Conservation (phyloP, 169 alveolate species). For the Cryptosporidium ryanae region DNA sequence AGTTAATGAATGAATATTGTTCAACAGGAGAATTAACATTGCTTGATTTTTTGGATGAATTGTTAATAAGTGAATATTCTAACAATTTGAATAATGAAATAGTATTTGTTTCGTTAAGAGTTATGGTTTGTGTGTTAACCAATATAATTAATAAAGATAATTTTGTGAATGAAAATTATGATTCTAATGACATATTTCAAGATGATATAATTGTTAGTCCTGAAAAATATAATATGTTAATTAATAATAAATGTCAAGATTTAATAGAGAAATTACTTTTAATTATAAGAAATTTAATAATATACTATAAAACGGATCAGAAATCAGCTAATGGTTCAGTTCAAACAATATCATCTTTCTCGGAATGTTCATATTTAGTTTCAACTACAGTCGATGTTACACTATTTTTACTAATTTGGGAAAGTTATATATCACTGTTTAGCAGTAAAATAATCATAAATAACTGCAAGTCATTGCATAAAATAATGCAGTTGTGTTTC, state of each 20-base stretch:
- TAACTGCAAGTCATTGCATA: neutral
- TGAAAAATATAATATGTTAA: neutral
- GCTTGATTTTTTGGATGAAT: slow-evolving; percentile 28
- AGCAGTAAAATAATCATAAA: neutral
- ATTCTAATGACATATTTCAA: slow-evolving; percentile 35
- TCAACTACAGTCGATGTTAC: slow-evolving; percentile 50
- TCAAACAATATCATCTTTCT: slow-evolving; percentile 33
- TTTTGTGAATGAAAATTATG: slow-evolving; percentile 19
- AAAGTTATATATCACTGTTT: slow-evolving; percentile 13
- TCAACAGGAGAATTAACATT: slow-evolving; percentile 3
- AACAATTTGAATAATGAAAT: neutral
- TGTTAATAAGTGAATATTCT: neutral
- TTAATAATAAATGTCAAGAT: neutral
- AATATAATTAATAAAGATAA: slow-evolving; percentile 5
- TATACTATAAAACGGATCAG: neutral
- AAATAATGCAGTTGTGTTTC: slow-evolving; percentile 9
- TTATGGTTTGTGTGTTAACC: slow-evolving; percentile 32
- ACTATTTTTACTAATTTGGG: slow-evolving; percentile 51
- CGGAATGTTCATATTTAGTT: neutral
- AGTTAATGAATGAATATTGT: neutral
- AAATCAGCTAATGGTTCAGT: slow-evolving; percentile 10
- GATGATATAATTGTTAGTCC: slow-evolving; percentile 1
- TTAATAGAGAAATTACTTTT: slow-evolving; percentile 27
- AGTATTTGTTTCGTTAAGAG: slow-evolving; percentile 47
- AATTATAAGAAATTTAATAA: slow-evolving; percentile 19